phyloP scores from a whole-genome alignment of 306 rosid species.

The Ammopiptanthus mongolicus region DNA sequence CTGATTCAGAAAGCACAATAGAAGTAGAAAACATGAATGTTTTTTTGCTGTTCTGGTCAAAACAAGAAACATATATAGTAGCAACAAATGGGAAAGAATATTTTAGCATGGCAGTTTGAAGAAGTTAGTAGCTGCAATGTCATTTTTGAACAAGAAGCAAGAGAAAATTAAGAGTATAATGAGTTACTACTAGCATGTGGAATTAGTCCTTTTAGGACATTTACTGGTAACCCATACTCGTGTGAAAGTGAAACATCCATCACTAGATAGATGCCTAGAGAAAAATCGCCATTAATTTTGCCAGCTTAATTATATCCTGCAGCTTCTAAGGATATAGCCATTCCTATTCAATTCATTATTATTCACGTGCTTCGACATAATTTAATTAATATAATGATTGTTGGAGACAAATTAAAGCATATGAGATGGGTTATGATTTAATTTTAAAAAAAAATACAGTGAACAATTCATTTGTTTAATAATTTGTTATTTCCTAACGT shows the following conservation, averaged over 20 bases:
- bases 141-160: background rate
- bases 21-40: constrained; percentile 27
- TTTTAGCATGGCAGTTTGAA: constrained; percentile 15
- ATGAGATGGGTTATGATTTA: background rate
- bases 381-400: background rate
- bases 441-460: background rate
- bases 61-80: constrained; percentile 23
- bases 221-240: background rate
- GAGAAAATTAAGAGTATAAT: background rate
- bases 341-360: background rate
- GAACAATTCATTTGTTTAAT: background rate
- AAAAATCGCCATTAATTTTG: background rate
- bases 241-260: background rate
- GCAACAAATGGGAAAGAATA: constrained; percentile 33
- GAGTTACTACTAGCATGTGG: constrained; percentile 5
- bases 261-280: constrained; percentile 1
- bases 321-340: constrained; percentile 6
- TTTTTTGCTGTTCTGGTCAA: constrained; percentile 26
- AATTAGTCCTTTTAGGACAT: background rate
- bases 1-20: background rate
- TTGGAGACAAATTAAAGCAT: background rate
- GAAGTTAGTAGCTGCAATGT: background rate
- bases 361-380: constrained; percentile 1
- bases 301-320: constrained; percentile 8
- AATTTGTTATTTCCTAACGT: background rate